These are phyloP conservation scores for Dictyostelium brefeldianum DNA, from an alignment of 78 protist species.

Conservation along the genomic window DNA sequence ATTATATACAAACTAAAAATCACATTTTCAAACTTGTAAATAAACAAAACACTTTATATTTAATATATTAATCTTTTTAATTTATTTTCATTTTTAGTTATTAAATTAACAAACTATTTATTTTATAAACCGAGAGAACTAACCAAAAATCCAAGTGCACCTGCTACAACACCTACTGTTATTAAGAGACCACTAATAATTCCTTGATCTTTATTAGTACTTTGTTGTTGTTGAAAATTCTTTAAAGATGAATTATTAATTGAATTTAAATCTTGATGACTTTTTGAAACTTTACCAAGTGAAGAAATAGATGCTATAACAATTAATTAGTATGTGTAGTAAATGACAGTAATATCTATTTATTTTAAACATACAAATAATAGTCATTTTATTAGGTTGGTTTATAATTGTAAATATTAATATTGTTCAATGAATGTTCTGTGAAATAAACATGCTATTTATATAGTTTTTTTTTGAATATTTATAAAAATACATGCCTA, in stretches of 20 bases:
- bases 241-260: not conserved
- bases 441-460: too few species aligned
- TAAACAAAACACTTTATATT: too few species aligned
- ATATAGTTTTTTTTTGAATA: too few species aligned
- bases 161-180: not conserved
- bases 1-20: too few species aligned
- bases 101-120: too few species aligned
- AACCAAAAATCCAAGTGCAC: not conserved
- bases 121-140: not conserved
- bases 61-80: too few species aligned
- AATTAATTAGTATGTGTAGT: not conserved
- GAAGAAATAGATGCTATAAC: not conserved
- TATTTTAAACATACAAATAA: not conserved
- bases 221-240: not conserved
- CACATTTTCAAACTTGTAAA: too few species aligned
- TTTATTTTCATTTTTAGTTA: too few species aligned
- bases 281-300: not conserved
- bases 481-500: too few species aligned
- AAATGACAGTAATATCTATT: too few species aligned
- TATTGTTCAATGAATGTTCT: too few species aligned
- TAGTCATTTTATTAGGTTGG: not conserved
- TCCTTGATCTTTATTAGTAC: not conserved
- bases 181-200: not conserved
- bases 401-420: too few species aligned
- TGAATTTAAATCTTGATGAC: not conserved